Percentiles rank a stretch among this genome's conserved stretches.
These are phyloP conservation scores for Syzygium malaccense DNA, from an alignment of 441 rosid genomes.

Conservation along the genomic window DNA sequence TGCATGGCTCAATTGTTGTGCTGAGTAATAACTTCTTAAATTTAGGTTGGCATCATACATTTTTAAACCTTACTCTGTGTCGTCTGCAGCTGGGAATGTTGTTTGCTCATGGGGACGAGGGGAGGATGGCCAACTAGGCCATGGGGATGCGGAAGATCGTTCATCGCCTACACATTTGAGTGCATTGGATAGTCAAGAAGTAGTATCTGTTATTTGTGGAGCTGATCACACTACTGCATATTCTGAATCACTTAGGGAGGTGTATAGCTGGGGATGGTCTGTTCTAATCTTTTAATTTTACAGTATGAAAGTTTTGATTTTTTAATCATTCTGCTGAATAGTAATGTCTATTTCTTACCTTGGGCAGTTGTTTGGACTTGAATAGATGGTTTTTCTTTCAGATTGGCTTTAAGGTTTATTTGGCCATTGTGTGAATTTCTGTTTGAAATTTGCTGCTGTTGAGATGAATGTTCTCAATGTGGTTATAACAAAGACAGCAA, in stretches of 20 bases:
- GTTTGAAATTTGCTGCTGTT: neutral
- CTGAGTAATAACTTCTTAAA: neutral
- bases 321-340: neutral
- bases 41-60: neutral
- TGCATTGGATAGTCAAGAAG: constrained; percentile 56
- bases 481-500: neutral
- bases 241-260: constrained; percentile 50
- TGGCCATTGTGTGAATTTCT: neutral
- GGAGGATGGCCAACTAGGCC: constrained; percentile 98
- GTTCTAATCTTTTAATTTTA: constrained; percentile 13
- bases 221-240: constrained; percentile 96
- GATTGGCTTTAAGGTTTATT: neutral
- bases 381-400: neutral
- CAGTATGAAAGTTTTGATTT: neutral
- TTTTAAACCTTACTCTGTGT: neutral
- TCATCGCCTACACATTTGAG: constrained; percentile 71
- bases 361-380: neutral
- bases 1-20: neutral
- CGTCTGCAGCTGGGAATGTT: constrained; percentile 66
- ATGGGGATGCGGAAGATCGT: constrained; percentile 91
- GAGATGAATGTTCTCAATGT: neutral
- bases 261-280: constrained; percentile 99
- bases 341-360: neutral
- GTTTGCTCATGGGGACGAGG: constrained; percentile 99
- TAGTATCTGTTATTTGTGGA: constrained; percentile 76